A percentile compares a stretch with the other conserved stretches of the same genome.
These are phyloP conservation scores for Quercus robur DNA, from an alignment of 306 rosid genomes.

Conservation along the genomic window DNA sequence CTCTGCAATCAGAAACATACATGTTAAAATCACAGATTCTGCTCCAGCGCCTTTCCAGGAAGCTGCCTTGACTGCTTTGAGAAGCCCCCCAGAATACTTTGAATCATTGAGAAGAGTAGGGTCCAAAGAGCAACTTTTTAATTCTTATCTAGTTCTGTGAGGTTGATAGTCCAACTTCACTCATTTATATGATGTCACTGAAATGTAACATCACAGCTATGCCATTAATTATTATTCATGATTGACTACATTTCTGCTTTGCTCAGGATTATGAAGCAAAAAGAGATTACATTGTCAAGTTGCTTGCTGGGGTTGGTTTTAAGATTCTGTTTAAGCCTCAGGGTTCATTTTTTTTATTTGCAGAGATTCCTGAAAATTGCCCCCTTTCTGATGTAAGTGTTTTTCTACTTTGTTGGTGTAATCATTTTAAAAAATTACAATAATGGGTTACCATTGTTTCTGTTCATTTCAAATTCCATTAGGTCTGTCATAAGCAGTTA, in stretches of 20 bases:
- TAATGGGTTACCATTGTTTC: neutral
- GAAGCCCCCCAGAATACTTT: slow-evolving; percentile 63
- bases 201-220: neutral
- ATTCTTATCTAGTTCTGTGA: neutral
- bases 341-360: slow-evolving; percentile 76
- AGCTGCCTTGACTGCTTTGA: slow-evolving; percentile 81
- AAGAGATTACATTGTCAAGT: slow-evolving; percentile 57
- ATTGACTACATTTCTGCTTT: slow-evolving; percentile 7
- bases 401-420: slow-evolving; percentile 3
- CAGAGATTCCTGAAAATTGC: slow-evolving; percentile 68
- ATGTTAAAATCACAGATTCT: slow-evolving; percentile 55
- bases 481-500: neutral
- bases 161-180: neutral
- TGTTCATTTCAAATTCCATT: neutral
- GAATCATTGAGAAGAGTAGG: slow-evolving; percentile 59
- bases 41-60: slow-evolving; percentile 96
- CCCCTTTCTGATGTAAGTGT: slow-evolving; percentile 62
- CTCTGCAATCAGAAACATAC: slow-evolving; percentile 78
- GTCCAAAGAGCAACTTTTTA: neutral
- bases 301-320: slow-evolving; percentile 62
- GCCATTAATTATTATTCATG: neutral
- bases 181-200: neutral
- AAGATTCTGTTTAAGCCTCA: slow-evolving; percentile 72
- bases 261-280: slow-evolving; percentile 74
- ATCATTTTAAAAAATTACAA: neutral